A percentile compares a stretch with the other conserved stretches of the same genome.
Evolutionary conservation across 148 eudicot species (phyloP).

Genomic region (Persicaria tinctoria): DNA sequence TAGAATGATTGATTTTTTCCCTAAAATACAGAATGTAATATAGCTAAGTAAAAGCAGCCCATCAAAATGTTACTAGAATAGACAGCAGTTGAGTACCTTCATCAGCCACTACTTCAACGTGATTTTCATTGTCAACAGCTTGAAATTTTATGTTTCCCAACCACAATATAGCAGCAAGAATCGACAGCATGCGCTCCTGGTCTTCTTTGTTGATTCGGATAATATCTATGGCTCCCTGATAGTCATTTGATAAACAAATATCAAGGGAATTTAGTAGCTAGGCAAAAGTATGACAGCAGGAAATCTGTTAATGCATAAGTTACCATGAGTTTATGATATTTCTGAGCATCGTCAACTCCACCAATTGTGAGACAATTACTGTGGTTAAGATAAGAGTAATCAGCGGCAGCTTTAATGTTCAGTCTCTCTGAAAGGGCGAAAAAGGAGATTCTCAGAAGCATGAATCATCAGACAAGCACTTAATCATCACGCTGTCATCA

Average conservation of each 20-base stretch:
- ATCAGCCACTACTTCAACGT: constrained; percentile 60
- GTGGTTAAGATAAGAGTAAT: constrained; percentile 73
- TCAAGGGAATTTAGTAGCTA: background rate
- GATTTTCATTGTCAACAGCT: constrained; percentile 61
- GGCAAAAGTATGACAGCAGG: background rate
- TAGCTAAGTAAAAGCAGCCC: background rate
- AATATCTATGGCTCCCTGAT: constrained; percentile 64
- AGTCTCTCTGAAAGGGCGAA: constrained; percentile 45
- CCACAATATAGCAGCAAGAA: constrained; percentile 90
- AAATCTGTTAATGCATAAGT: constrained; percentile 1
- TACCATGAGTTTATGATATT: constrained; percentile 67
- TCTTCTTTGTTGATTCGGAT: constrained; percentile 57
- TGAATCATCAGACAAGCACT: background rate
- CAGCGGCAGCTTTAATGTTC: constrained; percentile 53
- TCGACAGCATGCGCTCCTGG: constrained; percentile 60
- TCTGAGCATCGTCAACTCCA: constrained; percentile 67
- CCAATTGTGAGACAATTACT: constrained; percentile 59
- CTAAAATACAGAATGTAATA: background rate
- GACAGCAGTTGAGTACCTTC: constrained; percentile 56
- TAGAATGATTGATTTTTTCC: too few relatives aligned
- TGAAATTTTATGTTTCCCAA: constrained; percentile 87
- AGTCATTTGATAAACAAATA: background rate
- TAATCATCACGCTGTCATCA: background rate
- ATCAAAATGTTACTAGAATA: constrained; percentile 1
- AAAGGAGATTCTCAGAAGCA: background rate